phyloP scores from a whole-genome alignment of 371 early-diverging fungal genomes.

The Chytridiales sp. region DNA sequence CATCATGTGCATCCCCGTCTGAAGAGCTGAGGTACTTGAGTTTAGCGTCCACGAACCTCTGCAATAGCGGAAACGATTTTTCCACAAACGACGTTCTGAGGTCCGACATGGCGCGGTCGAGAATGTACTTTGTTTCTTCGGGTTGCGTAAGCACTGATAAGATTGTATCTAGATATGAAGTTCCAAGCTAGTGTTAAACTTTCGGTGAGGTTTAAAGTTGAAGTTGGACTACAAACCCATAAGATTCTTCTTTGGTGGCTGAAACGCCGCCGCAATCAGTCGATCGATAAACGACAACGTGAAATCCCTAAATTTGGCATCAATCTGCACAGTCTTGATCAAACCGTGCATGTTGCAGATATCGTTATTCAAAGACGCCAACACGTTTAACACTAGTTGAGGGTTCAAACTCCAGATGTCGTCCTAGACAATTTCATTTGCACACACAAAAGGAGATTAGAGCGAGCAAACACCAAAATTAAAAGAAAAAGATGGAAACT shows the following conservation, averaged over 20 bases:
- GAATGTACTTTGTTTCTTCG: too few species aligned
- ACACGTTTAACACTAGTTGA: slow-evolving; percentile 18
- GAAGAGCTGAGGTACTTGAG: slow-evolving; percentile 10
- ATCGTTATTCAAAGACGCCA: slow-evolving; percentile 30
- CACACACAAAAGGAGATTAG: not conserved
- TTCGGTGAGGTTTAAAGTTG: too few species aligned
- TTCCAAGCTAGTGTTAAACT: too few species aligned
- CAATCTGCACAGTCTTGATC: slow-evolving; percentile 19
- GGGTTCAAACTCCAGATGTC: slow-evolving; percentile 27
- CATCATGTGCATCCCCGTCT: slow-evolving; percentile 7
- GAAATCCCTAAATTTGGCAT: slow-evolving; percentile 22
- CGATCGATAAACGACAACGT: slow-evolving; percentile 25
- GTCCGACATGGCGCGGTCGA: too few species aligned
- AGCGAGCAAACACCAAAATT: not conserved
- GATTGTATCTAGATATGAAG: too few species aligned
- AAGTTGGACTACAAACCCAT: slow-evolving; percentile 12
- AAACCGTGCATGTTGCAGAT: slow-evolving; percentile 23
- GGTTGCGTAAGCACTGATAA: too few species aligned
- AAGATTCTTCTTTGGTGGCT: slow-evolving; percentile 30
- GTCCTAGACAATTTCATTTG: slow-evolving; percentile 6
- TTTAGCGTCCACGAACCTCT: slow-evolving; percentile 12
- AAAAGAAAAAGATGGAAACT: slow-evolving; percentile 6
- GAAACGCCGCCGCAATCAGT: slow-evolving; percentile 32
- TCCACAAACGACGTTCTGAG: too few species aligned
- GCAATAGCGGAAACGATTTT: too few species aligned